These are phyloP conservation scores for Anisodus acutangulus DNA, from an alignment of 257 asterid species.

Conservation along the genomic window DNA sequence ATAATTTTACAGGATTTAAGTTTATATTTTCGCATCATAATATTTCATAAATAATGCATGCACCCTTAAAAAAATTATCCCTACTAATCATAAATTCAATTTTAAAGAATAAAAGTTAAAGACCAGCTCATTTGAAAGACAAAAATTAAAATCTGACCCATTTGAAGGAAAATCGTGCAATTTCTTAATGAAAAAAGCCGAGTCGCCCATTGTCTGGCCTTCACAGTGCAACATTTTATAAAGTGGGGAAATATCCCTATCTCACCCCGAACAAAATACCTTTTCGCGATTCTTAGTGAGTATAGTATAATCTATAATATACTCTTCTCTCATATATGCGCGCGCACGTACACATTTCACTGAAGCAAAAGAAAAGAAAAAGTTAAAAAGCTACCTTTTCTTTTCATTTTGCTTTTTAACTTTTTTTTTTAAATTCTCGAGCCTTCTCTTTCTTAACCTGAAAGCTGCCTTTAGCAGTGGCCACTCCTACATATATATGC, in stretches of 20 bases:
- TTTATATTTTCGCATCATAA: too few species aligned
- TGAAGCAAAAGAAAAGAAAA: background rate
- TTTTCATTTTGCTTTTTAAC: background rate
- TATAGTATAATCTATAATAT: background rate
- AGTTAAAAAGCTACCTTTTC: slow-evolving; percentile 20
- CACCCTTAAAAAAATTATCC: too few species aligned
- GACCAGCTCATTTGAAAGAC: too few species aligned
- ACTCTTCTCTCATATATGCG: background rate
- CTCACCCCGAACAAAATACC: background rate
- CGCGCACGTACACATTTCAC: slow-evolving; percentile 29
- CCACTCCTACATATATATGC: background rate
- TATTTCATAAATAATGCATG: too few species aligned
- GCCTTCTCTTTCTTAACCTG: slow-evolving; percentile 5
- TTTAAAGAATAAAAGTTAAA: too few species aligned
- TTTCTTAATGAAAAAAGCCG: background rate
- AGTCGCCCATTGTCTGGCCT: background rate
- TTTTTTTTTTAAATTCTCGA: slow-evolving; percentile 10
- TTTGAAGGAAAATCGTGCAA: too few species aligned
- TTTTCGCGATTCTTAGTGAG: background rate
- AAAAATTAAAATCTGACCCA: too few species aligned
- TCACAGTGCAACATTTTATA: background rate
- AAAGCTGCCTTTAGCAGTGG: slow-evolving; percentile 17
- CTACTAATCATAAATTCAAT: too few species aligned
- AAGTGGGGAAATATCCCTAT: background rate
- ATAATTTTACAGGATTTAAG: too few species aligned